phyloP scores from a whole-genome alignment of 2,329 filamentous ascomycete species.

The Aureobasidium subglaciale region DNA sequence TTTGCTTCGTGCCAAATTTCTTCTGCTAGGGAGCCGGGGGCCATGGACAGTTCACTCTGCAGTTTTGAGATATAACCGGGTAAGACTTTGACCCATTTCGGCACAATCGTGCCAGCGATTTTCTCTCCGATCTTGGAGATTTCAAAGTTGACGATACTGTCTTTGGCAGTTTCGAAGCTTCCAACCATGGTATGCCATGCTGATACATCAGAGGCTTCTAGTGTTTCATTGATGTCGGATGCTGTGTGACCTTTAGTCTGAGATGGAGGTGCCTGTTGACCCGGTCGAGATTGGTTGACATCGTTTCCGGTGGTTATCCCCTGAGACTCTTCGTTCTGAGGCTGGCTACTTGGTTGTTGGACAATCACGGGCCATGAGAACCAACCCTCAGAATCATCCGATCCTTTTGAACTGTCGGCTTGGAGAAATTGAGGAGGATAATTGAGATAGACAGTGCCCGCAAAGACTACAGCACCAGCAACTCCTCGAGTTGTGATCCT shows the following conservation, averaged over 20 bases:
- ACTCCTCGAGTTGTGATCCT: background rate
- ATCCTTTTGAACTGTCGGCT: background rate
- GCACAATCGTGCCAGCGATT: constrained; percentile 50
- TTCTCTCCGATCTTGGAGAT: constrained; percentile 23
- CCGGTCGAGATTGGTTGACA: constrained; percentile 5
- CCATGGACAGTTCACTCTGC: constrained; percentile 79
- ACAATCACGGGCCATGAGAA: constrained; percentile 5
- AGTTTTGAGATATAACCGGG: constrained; percentile 75
- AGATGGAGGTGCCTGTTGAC: constrained; percentile 21
- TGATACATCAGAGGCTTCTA: constrained; percentile 18
- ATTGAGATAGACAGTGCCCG: background rate
- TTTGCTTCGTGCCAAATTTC: constrained; percentile 92
- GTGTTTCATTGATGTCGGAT: constrained; percentile 17
- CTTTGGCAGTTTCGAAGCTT: constrained; percentile 21
- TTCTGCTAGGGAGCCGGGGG: constrained; percentile 78
- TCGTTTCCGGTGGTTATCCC: background rate
- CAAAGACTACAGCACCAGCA: background rate
- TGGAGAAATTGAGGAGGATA: background rate
- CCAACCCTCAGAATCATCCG: constrained; percentile 8
- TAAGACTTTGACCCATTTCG: constrained; percentile 71
- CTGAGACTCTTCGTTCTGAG: background rate
- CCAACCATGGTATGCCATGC: constrained; percentile 25
- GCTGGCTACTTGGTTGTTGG: background rate
- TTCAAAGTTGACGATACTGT: constrained; percentile 26
- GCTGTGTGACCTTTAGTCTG: constrained; percentile 21